A percentile compares a stretch with the other conserved stretches of the same genome.
Evolutionary conservation across 768 basidiomycete genomes (phyloP).

Genomic region (Psilocybe sp.): DNA sequence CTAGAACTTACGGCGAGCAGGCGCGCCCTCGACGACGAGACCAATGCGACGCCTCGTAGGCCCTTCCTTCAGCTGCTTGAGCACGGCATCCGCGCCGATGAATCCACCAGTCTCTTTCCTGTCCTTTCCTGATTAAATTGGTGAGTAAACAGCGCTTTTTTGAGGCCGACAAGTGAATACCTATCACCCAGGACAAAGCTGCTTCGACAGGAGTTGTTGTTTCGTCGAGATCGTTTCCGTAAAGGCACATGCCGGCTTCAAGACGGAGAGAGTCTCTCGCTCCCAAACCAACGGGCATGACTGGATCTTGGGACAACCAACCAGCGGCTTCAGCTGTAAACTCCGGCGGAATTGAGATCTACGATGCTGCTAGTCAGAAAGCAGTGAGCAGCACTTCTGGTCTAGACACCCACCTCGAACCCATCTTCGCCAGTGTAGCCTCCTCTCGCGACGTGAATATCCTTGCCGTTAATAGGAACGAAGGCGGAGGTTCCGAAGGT

Average conservation of each 20-base stretch:
- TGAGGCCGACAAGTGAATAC: slow-evolving; percentile 38
- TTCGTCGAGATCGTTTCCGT: slow-evolving; percentile 93
- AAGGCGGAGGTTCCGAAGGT: slow-evolving; percentile 86
- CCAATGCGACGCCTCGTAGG: slow-evolving; percentile 79
- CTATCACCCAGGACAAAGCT: slow-evolving; percentile 90
- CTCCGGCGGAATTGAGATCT: slow-evolving; percentile 88
- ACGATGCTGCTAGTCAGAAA: slow-evolving; percentile 3
- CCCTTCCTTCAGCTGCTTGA: slow-evolving; percentile 76
- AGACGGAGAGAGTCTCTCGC: slow-evolving; percentile 92
- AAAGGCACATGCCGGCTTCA: slow-evolving; percentile 96
- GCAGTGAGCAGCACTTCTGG: background rate
- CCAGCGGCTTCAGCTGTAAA: slow-evolving; percentile 72
- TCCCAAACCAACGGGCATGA: slow-evolving; percentile 86
- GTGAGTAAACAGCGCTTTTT: background rate
- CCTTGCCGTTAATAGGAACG: slow-evolving; percentile 73
- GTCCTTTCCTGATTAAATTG: slow-evolving; percentile 64
- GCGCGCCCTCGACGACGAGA: slow-evolving; percentile 76
- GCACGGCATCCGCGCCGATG: slow-evolving; percentile 74
- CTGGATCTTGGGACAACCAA: slow-evolving; percentile 58
- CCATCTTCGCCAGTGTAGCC: slow-evolving; percentile 99
- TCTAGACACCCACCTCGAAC: slow-evolving; percentile 64
- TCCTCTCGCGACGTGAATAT: slow-evolving; percentile 86
- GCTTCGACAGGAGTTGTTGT: slow-evolving; percentile 85
- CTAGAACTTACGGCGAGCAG: slow-evolving; percentile 68
- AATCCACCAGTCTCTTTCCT: slow-evolving; percentile 68